Evolutionary conservation across 352 stramenopile genomes (phyloP).

Genomic region (Phytophthora chlamydospora): DNA sequence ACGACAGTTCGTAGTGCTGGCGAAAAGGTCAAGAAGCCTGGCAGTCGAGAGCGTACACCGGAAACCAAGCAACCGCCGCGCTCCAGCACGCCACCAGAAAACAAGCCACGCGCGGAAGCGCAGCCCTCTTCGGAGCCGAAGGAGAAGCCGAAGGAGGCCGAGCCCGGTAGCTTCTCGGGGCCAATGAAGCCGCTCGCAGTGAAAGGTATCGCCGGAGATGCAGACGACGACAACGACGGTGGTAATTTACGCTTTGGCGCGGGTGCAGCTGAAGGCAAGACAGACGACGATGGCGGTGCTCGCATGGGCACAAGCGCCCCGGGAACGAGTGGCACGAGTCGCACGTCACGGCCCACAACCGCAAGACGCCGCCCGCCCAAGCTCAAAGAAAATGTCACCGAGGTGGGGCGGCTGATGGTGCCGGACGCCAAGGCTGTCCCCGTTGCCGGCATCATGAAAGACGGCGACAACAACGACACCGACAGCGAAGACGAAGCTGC

Average conservation of each 20-base stretch:
- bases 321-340: constrained; percentile 67
- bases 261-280: constrained; percentile 23
- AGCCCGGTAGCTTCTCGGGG: constrained; percentile 54
- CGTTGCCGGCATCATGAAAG: constrained; percentile 82
- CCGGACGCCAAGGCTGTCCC: constrained; percentile 84
- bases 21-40: constrained; percentile 42
- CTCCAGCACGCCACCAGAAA: constrained; percentile 62
- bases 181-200: constrained; percentile 64
- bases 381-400: constrained; percentile 89
- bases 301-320: constrained; percentile 31
- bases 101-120: constrained; percentile 38
- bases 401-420: constrained; percentile 69
- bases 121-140: constrained; percentile 38
- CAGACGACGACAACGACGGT: constrained; percentile 56
- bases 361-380: constrained; percentile 85
- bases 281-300: constrained; percentile 41
- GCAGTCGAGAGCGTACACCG: constrained; percentile 54
- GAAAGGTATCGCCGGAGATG: constrained; percentile 37
- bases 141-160: constrained; percentile 40
- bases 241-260: constrained; percentile 51
- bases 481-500: constrained; percentile 67
- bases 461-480: constrained; percentile 79
- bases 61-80: constrained; percentile 65
- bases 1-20: constrained; percentile 44
- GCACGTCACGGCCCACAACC: constrained; percentile 81